phyloP scores from a whole-genome alignment of 1,139 yeast genomes.

The Geotrichum fermentans region DNA sequence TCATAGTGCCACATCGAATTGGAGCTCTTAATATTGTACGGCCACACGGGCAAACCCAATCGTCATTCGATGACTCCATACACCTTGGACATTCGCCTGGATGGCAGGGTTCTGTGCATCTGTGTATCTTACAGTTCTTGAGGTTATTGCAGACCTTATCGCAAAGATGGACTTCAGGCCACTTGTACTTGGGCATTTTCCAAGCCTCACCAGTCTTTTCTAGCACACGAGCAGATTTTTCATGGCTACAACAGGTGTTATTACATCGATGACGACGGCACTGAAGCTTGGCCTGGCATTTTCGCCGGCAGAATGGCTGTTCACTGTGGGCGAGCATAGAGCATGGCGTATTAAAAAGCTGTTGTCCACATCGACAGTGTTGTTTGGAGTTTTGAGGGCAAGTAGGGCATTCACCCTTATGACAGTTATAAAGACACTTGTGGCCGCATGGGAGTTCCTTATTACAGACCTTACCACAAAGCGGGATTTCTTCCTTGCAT shows the following conservation, averaged over 20 bases:
- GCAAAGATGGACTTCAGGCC: slow-evolving; percentile 55
- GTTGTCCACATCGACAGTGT: slow-evolving; percentile 50
- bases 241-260: slow-evolving; percentile 64
- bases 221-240: slow-evolving; percentile 57
- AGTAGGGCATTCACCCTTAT: slow-evolving; percentile 66
- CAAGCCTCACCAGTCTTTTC: slow-evolving; percentile 48
- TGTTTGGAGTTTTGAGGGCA: slow-evolving; percentile 48
- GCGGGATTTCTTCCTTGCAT: slow-evolving; percentile 71
- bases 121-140: slow-evolving; percentile 67
- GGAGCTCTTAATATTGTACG: slow-evolving; percentile 78
- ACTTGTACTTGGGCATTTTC: slow-evolving; percentile 36
- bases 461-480: slow-evolving; percentile 62
- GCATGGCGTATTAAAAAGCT: slow-evolving; percentile 59
- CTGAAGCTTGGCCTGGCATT: slow-evolving; percentile 69
- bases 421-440: slow-evolving; percentile 63
- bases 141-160: slow-evolving; percentile 61
- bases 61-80: slow-evolving; percentile 75
- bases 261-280: slow-evolving; percentile 80
- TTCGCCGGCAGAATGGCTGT: slow-evolving; percentile 61
- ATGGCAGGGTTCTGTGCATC: slow-evolving; percentile 74
- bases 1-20: slow-evolving; percentile 75
- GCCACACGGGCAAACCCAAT: slow-evolving; percentile 81
- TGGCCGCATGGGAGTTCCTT: slow-evolving; percentile 68
- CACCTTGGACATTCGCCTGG: slow-evolving; percentile 82
- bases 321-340: slow-evolving; percentile 48